Base-by-base conservation (phyloP, 2,329 filamentous ascomycete genomes). In the Fusarium sacchari region DNA sequence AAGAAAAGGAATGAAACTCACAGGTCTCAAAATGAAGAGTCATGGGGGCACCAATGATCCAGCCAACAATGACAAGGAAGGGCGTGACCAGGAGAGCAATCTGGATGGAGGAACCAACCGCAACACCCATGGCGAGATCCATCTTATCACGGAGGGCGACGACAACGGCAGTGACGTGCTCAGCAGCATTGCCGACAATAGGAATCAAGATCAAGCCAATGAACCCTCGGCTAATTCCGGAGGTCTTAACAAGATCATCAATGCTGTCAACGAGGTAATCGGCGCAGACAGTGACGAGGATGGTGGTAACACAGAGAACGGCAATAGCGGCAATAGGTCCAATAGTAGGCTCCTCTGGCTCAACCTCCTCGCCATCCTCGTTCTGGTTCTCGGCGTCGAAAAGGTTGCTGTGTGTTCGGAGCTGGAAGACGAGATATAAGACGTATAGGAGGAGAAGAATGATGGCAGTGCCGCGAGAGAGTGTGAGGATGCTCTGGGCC, bases 41-140 rank as follows among this genome's bases (percentile, higher is more conserved):
- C 93, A 95, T 94, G 30, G 90, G 88, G 72, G 90, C 84, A 60
- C 88, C 87, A 82, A 94, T 90, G 74, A 93, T 91, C 93, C 93
- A 96, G 69, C 93, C 93, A 42, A 95, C 86, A 73, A 96, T 90
- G 60, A 96, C 93, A 60, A 96, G 85, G 82, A 93, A 92, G 0
- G 93, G 93, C 3, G 93, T 95, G 53, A 96, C 93, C 49, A 95
- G 90, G 50, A 96, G 86, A 28, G 93, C 93, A 77, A 96, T 96
- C 82, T 96, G 93, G 80, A 96, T 91, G 81, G 92, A 94, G 67
- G 92, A 94, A 50, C 93, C 93, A 78, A 96, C 93, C 34, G 93
- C 93, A 57, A 96, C 93, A 46, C 92, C 92, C 85, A 96, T 93
- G 36, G 93, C 80, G 58, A 92, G 83, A 77, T 92, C 89, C 90